Evolutionary conservation across 768 basidiomycete species (phyloP), one percentile per base, ranked within the genome.

Genomic region (Mycena filopes): DNA sequence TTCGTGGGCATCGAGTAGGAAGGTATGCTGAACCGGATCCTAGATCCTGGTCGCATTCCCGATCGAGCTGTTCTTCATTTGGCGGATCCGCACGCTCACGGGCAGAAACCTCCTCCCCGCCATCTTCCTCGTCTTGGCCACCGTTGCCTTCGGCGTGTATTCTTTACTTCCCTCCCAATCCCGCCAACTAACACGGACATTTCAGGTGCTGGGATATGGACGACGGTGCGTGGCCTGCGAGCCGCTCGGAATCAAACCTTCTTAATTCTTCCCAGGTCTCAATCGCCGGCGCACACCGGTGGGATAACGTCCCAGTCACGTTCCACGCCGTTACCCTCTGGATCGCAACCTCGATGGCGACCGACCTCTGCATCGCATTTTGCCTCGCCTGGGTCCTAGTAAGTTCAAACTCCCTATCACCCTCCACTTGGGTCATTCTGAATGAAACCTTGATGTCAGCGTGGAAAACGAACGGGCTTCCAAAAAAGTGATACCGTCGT

Each of bases 141-240:
- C 9, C 9, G 2, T 9, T 36, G 36, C 36, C 15, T 2, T 11
- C 10, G 36, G 36, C 15, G 5, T 2, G 36, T 36, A 10, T 36
- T 15, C 10, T 15, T 36, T 13, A 15, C 12, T 33, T 33, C 7
- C 12, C 33, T n/a, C 33, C 33, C 33, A 12, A 12, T 33, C 7
- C 7, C 33, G 12, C 7, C 33, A 33, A 12, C 33, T 33, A 12
- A 33, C 12, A n/a, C 12, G 12, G 6, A 33, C 15, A 36, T 36
- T 3, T 15, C 33, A 83, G 82, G 69, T 42, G 82, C 81, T 8
- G 82, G 80, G 12, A 68, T 78, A 20, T 84, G 81, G 80, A 77
- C 81, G 1, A 76, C 77, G 10, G 33, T 54, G 36, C 10, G 36
- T 2, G 5, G 36, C 4, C 36, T 36, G 36, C 10, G 10, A 36